These are phyloP conservation scores for Alternaria panax DNA, from an alignment of 2,329 filamentous ascomycete species.

Conservation along the genomic window DNA sequence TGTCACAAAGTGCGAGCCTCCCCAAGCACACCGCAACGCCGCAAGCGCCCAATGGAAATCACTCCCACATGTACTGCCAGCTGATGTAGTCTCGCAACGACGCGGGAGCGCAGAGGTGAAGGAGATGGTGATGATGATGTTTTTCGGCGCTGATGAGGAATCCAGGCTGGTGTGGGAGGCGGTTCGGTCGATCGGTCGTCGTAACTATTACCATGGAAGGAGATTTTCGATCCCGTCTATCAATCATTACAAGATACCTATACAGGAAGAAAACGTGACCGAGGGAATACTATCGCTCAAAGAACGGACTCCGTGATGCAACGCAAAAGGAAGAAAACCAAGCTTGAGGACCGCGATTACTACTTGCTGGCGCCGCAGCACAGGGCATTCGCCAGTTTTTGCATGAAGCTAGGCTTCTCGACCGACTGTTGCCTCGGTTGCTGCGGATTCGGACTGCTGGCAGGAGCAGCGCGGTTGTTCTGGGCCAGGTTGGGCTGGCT, in stretches of 20 bases:
- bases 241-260: conserved; percentile 53
- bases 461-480: conserved; percentile 66
- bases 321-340: conserved; percentile 33
- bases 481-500: conserved; percentile 83
- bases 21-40: conserved; percentile 35
- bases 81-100: conserved; percentile 25
- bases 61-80: conserved; percentile 31
- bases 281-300: conserved; percentile 40
- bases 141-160: conserved; percentile 29
- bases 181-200: conserved; percentile 36
- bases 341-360: conserved; percentile 29
- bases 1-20: conserved; percentile 29
- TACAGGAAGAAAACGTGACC: conserved; percentile 47
- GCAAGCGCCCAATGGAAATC: conserved; percentile 35
- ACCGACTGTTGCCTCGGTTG: conserved; percentile 68
- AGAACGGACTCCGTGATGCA: conserved; percentile 47
- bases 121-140: conserved; percentile 30
- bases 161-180: conserved; percentile 35
- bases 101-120: conserved; percentile 31
- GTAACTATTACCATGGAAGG: conserved; percentile 46
- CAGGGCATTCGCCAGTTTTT: conserved; percentile 90
- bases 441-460: conserved; percentile 54
- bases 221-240: conserved; percentile 51
- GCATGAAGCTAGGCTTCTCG: conserved; percentile 75
- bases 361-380: conserved; percentile 71